These are phyloP conservation scores for Curvularia sp. DNA, from an alignment of 2,329 filamentous ascomycete genomes.

Conservation along the genomic window DNA sequence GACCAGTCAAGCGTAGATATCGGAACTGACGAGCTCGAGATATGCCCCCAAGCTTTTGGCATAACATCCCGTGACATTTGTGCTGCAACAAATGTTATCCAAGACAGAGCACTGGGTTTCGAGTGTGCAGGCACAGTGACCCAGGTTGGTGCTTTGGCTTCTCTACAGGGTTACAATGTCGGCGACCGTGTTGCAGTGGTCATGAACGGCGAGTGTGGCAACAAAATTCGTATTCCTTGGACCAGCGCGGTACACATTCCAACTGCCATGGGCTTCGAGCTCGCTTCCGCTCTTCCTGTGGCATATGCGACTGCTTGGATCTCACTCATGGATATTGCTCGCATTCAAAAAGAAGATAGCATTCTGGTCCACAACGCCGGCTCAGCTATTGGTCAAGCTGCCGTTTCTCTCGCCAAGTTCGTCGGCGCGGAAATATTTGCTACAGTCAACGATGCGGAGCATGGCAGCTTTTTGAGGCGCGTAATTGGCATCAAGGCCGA, in stretches of 20 bases:
- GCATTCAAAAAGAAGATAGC: not conserved
- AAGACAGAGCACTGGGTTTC: not conserved
- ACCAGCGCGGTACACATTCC: not conserved
- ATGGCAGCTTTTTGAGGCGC: constrained; percentile 26
- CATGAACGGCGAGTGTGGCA: not conserved
- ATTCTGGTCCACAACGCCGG: not conserved
- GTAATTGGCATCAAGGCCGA: constrained; percentile 28
- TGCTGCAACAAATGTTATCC: not conserved
- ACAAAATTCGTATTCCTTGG: not conserved
- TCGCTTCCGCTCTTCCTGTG: not conserved
- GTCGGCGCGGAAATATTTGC: constrained; percentile 29
- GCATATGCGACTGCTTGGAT: not conserved
- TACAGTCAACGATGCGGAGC: constrained; percentile 27
- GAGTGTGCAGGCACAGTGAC: constrained; percentile 1
- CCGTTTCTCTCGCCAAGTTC: not conserved
- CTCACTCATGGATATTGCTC: not conserved
- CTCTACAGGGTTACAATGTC: not conserved
- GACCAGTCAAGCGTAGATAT: not conserved
- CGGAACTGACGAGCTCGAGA: not conserved
- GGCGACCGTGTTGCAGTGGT: not conserved
- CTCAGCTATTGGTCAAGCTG: not conserved
- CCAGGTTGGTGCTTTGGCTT: not conserved
- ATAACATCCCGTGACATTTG: not conserved
- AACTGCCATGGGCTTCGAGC: not conserved
- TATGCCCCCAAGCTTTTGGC: not conserved